Conservation (phyloP, 202 grass and related monocot species). For the Zizania palustris region DNA sequence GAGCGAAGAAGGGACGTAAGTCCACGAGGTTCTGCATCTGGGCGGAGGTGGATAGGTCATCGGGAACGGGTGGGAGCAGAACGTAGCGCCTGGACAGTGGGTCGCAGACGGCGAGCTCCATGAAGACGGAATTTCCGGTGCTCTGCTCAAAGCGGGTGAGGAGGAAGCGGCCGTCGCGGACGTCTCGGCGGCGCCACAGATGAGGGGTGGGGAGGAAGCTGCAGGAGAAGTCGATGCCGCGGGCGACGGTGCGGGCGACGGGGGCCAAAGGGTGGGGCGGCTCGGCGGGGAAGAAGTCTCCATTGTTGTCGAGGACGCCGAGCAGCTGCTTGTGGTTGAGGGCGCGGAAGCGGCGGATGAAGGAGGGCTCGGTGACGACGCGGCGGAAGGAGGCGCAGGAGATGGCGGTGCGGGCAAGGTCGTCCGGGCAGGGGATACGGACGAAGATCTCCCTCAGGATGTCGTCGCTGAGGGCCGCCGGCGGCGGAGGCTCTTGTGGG, state of each 20-base stretch:
- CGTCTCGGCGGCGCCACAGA: neutral
- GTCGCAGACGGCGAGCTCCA: neutral
- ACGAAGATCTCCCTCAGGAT: constrained; percentile 34
- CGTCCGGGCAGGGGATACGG: constrained; percentile 7
- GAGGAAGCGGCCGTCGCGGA: constrained; percentile 17
- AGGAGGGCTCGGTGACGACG: constrained; percentile 5
- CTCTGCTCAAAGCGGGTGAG: neutral
- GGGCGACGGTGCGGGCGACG: too few relatives aligned
- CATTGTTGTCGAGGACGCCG: constrained; percentile 13
- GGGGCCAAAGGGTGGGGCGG: neutral
- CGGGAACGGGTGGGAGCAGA: neutral
- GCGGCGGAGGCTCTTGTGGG: too few relatives aligned
- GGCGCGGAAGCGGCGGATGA: constrained; percentile 6
- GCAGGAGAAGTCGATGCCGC: too few relatives aligned
- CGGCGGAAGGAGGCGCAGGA: constrained; percentile 26
- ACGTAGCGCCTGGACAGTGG: neutral
- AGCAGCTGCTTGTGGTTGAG: neutral
- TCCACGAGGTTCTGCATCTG: too few relatives aligned
- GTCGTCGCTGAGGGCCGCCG: constrained; percentile 16
- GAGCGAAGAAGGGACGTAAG: neutral
- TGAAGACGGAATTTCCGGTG: neutral
- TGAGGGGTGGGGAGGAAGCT: too few relatives aligned
- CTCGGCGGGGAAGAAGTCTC: constrained; percentile 27
- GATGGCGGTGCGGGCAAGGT: constrained; percentile 25
- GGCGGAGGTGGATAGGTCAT: neutral